Base-by-base conservation (phyloP, 495 filamentous ascomycete genomes). In the Alectoria sarmentosa region DNA sequence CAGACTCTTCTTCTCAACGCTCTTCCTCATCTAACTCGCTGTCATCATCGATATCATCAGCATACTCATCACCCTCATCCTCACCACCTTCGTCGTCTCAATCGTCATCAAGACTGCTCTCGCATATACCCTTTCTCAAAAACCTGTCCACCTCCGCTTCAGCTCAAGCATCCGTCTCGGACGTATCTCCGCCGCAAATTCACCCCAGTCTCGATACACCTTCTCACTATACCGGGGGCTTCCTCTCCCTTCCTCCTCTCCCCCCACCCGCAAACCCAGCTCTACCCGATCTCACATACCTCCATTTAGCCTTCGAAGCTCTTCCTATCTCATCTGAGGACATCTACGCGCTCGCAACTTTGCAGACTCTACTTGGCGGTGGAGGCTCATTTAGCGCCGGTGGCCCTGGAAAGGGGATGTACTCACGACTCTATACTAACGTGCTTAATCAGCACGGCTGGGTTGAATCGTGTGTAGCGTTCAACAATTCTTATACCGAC, bases 401-500 rank as follows among this genome's bases (percentile, higher is more conserved):
- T 67, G 94, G 94, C 4, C 94, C 94, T 26, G 94, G 94, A 57
- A 99, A 99, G 79, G 94, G 94, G 65, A 98, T 98, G 94, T 98
- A 96, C 78, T 93, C 90, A 23, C 89, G 95, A 9, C 84, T 98
- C 37, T 98, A 96, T 79, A 98, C 91, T 64, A 95, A 97, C 75
- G 92, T 97, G 14, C 85, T 98, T 57, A 98, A 98, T 79, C 94
- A 97, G 75, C 84, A 96, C 77, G 90, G 88, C 58, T 98, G 92
- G 92, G 90, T 98, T 15, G 94, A 98, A 75, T 91, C 84, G 66
- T 96, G 92, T 73, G 83, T 96, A 48, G 87, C 93, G 37, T 96
- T 98, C 82, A 98, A 98, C 77, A 91, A 98, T 76, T 89, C 88
- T 59, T 98, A 98, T 80, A 96, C 90, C 0, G 94, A 98, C 75